Evolutionary conservation across 768 basidiomycete species (phyloP).

Genomic region (Suillus cothurnatus): DNA sequence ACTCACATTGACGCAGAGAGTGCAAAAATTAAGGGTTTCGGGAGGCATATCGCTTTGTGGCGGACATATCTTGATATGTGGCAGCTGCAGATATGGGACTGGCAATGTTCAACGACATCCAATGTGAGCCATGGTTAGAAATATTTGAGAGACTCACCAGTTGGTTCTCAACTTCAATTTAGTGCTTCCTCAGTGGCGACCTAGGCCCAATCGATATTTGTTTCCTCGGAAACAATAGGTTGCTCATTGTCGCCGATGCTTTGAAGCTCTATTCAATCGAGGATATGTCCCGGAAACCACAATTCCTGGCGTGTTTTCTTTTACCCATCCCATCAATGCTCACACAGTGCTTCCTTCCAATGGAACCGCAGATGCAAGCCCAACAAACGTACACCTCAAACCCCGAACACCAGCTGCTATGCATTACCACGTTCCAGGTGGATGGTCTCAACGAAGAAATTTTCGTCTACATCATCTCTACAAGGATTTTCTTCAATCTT

Average conservation of each 20-base stretch:
- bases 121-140: neutral
- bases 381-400: neutral
- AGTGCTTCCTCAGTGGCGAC: neutral
- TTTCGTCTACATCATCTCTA: neutral
- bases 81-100: neutral
- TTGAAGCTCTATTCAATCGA: neutral
- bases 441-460: too few species aligned
- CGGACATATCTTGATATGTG: neutral
- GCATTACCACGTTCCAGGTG: neutral
- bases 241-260: neutral
- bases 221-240: neutral
- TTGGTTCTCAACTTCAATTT: neutral
- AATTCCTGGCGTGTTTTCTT: neutral
- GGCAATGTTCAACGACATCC: neutral
- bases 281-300: neutral
- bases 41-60: neutral
- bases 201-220: neutral
- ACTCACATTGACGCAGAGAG: rapidly evolving
- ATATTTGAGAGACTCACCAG: neutral
- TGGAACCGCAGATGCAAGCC: neutral
- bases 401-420: neutral
- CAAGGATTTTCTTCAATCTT: neutral
- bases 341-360: neutral
- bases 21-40: neutral
- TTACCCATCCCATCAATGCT: neutral